These are phyloP conservation scores for Diaporthe longicolla DNA, from an alignment of 2,329 filamentous ascomycete species.

Conservation along the genomic window DNA sequence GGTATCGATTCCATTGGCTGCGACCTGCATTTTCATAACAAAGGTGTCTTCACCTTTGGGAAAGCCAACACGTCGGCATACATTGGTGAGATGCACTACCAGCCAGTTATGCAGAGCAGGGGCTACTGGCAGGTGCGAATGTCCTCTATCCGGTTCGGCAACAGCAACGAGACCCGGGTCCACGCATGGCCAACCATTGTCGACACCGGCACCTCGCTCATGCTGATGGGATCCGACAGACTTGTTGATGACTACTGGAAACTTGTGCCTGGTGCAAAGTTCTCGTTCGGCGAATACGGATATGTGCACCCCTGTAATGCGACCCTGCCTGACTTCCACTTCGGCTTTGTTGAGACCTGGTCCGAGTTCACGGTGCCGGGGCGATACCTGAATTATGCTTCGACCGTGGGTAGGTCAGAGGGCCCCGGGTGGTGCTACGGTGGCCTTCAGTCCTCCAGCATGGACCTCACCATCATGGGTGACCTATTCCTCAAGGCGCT, in stretches of 20 bases:
- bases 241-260: slow-evolving; percentile 74
- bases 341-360: slow-evolving; percentile 61
- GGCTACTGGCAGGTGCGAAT: slow-evolving; percentile 58
- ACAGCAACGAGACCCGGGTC: slow-evolving; percentile 54
- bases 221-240: slow-evolving; percentile 68
- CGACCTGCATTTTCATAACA: slow-evolving; percentile 63
- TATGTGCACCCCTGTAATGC: slow-evolving; percentile 68
- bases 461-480: slow-evolving; percentile 76
- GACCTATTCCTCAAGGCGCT: slow-evolving; percentile 85
- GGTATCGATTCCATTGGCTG: slow-evolving; percentile 61
- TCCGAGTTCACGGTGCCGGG: slow-evolving; percentile 65
- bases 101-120: slow-evolving; percentile 65
- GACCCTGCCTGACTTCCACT: slow-evolving; percentile 64
- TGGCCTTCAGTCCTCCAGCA: slow-evolving; percentile 74
- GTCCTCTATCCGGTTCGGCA: slow-evolving; percentile 53
- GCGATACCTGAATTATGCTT: slow-evolving; percentile 60
- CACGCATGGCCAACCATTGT: slow-evolving; percentile 67
- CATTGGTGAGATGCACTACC: slow-evolving; percentile 60
- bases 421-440: slow-evolving; percentile 74
- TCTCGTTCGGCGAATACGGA: slow-evolving; percentile 61
- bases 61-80: slow-evolving; percentile 59
- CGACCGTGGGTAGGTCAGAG: slow-evolving; percentile 58
- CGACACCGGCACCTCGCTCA: slow-evolving; percentile 78
- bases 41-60: slow-evolving; percentile 67
- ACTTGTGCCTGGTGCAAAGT: slow-evolving; percentile 64